A percentile compares a stretch with the other conserved stretches of the same genome.
phyloP scores from a whole-genome alignment of 176 grass and related monocot genomes.

The Olyra latifolia region DNA sequence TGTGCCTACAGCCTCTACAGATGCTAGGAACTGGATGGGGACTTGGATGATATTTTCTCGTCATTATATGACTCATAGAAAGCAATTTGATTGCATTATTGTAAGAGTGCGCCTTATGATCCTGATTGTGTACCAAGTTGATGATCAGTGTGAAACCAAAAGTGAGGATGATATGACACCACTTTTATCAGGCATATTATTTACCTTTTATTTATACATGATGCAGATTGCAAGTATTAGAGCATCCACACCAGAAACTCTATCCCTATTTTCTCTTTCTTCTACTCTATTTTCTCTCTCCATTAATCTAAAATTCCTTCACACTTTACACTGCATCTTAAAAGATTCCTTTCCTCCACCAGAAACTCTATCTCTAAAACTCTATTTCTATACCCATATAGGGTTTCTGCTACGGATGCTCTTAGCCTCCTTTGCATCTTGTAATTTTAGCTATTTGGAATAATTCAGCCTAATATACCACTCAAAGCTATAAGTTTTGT shows the following conservation, averaged over 20 bases:
- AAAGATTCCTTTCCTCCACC: too few species aligned
- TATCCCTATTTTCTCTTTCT: too few species aligned
- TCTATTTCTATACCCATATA: too few species aligned
- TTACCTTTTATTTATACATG: background rate
- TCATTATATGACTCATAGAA: slow-evolving; percentile 5
- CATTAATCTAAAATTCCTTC: too few species aligned
- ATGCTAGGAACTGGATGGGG: slow-evolving; percentile 15
- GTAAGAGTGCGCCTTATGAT: slow-evolving; percentile 1
- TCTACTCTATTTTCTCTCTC: too few species aligned
- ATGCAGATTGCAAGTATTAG: background rate
- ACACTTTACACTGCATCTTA: too few species aligned
- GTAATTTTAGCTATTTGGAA: background rate
- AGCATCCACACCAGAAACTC: too few species aligned
- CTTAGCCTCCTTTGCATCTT: slow-evolving; percentile 17
- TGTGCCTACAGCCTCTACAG: background rate
- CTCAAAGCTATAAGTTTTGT: background rate
- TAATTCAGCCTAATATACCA: background rate
- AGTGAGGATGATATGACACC: background rate
- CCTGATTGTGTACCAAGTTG: background rate
- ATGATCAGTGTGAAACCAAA: background rate
- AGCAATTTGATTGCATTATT: background rate
- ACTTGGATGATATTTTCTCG: slow-evolving; percentile 9
- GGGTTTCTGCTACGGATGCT: too few species aligned
- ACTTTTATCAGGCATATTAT: background rate
- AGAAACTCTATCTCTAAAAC: too few species aligned